Conservation (phyloP, 768 basidiomycete species). For the Infundibulicybe gibba region DNA sequence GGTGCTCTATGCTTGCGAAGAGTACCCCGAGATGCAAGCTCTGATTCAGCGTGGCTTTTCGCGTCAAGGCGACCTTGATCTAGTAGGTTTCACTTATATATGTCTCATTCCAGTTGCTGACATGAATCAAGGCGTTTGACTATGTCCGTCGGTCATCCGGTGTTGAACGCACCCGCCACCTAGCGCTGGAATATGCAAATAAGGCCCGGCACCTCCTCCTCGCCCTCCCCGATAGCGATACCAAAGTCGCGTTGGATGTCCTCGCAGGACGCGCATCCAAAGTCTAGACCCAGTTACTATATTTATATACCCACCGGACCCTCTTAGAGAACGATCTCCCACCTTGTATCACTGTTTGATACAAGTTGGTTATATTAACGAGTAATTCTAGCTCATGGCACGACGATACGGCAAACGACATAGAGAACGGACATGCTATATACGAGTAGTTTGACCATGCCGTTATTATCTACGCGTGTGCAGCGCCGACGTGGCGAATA, state of each 20-base stretch:
- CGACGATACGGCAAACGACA: too few relatives aligned
- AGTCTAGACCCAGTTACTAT: too few relatives aligned
- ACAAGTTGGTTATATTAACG: too few relatives aligned
- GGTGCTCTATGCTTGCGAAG: conserved; percentile 82
- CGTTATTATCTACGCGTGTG: too few relatives aligned
- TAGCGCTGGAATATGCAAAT: conserved; percentile 75
- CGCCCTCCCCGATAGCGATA: conserved; percentile 79
- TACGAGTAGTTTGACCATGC: too few relatives aligned
- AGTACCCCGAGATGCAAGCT: conserved; percentile 70
- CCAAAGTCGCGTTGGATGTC: conserved; percentile 69
- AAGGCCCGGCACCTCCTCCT: conserved; percentile 74
- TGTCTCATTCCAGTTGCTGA: neutral
- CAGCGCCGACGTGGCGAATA: too few relatives aligned
- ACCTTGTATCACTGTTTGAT: too few relatives aligned
- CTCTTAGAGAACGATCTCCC: too few relatives aligned
- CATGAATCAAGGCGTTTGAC: conserved; percentile 55
- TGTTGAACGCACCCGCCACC: conserved; percentile 71
- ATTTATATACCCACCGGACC: too few relatives aligned
- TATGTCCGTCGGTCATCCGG: conserved; percentile 78
- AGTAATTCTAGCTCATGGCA: too few relatives aligned
- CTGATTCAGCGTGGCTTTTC: conserved; percentile 80
- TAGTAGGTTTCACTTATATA: conserved; percentile 38
- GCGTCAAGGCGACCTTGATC: conserved; percentile 74
- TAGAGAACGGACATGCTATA: too few relatives aligned
- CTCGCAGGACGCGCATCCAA: conserved; percentile 45